Conservation (phyloP, 2,329 filamentous ascomycete genomes). For the Cladophialophora yegresii region DNA sequence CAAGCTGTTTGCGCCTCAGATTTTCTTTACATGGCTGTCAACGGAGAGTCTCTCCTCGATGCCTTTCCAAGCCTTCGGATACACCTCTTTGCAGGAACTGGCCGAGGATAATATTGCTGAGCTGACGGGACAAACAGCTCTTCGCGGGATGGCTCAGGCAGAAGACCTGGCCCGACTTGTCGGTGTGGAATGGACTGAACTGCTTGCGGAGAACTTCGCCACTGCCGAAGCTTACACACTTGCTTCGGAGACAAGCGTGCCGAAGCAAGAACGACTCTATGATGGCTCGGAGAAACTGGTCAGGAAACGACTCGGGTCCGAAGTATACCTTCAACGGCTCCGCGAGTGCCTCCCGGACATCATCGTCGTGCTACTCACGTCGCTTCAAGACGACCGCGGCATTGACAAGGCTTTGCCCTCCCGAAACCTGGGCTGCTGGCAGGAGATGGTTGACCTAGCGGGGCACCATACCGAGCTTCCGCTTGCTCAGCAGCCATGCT, state of each 20-base stretch:
- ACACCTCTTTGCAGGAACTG: slow-evolving; percentile 67
- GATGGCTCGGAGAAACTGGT: slow-evolving; percentile 66
- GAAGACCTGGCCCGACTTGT: slow-evolving; percentile 62
- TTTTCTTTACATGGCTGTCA: slow-evolving; percentile 88
- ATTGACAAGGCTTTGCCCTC: slow-evolving; percentile 65
- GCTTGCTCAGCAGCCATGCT: slow-evolving; percentile 81
- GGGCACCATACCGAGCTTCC: slow-evolving; percentile 68
- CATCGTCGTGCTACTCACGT: slow-evolving; percentile 72
- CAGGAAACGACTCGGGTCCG: slow-evolving; percentile 67
- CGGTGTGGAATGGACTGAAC: slow-evolving; percentile 54
- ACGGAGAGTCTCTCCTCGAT: slow-evolving; percentile 67
- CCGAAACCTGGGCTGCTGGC: slow-evolving; percentile 48
- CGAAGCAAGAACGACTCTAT: slow-evolving; percentile 47
- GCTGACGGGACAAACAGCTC: slow-evolving; percentile 74
- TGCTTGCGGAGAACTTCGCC: slow-evolving; percentile 70
- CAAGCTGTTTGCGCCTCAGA: slow-evolving; percentile 78
- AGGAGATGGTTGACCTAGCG: slow-evolving; percentile 68
- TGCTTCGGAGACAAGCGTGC: slow-evolving; percentile 66
- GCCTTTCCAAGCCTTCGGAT: slow-evolving; percentile 84
- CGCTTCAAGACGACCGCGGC: slow-evolving; percentile 74
- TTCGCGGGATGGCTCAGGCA: slow-evolving; percentile 71
- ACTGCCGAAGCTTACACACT: slow-evolving; percentile 82
- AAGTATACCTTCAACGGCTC: slow-evolving; percentile 64
- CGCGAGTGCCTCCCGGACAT: slow-evolving; percentile 74
- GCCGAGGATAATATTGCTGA: slow-evolving; percentile 73